Evolutionary conservation across 345 rosid genomes (phyloP), one percentile per base, ranked within the genome.

Genomic region (Clausena lansium): DNA sequence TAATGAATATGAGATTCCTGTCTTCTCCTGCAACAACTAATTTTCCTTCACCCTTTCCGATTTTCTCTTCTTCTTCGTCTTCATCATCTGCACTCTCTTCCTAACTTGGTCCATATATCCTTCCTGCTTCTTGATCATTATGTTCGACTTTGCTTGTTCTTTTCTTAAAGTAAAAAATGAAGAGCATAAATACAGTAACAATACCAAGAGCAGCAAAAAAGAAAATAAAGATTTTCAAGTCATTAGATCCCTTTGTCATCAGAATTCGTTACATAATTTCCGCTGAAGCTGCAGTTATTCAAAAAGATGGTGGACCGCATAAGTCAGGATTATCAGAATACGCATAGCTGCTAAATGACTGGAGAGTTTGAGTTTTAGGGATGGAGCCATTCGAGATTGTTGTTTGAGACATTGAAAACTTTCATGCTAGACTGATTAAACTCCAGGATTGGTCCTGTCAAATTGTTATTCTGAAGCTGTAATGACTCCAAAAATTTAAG

Each of bases 361-460:
- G 85, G 33, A 86, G 73, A 28, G 54, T 47, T 33, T 14, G 70
- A 20, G 85, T 87, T 22, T 2, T 30, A 1, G 91, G 93, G 55
- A 85, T 84, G 8, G 39, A 27, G 36, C 90, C 90, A 33, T 66
- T 27, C n/a, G 57, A 90, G 86, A 47, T 83, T 76, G 15, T 90
- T 90, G 79, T 81, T 70, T 4, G 93, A 86, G 55, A 88, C 84
- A 80, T 88, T 84, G 64, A 88, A 81, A 2, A n/a, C 59, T 61
- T 9, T 65, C 80, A 85, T 71, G 64, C 78, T 62, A 22, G 78
- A 39, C 65, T 85, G 87, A 47, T 78, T 33, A 6, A 88, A 83
- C 38, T 45, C 87, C 0, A 83, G 88, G 45, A 88, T 73, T 22
- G 67, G 33, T 13, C 90, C 90, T 70, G 85, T 81, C 78, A 86